Evolutionary conservation across 164 flowering plant genomes (phyloP), one percentile per base, ranked within the genome.

Genomic region (Magnolia sinica): DNA sequence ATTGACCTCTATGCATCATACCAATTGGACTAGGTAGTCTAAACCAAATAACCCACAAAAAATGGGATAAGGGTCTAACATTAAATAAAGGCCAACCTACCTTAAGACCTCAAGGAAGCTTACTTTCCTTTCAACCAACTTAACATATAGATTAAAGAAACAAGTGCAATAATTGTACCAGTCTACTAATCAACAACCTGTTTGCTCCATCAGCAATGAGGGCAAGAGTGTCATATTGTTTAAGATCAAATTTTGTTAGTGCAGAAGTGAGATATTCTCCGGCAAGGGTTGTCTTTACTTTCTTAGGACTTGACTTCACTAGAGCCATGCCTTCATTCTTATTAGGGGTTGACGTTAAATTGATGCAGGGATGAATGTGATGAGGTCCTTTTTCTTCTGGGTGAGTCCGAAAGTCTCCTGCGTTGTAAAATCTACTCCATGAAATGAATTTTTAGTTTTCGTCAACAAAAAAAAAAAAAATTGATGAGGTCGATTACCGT

Each of bases 231-330:
- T 94, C 98, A 83, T 87, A 89, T 67, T 91, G 98, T 5, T 94
- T 98, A 61, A 97, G 97, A 86, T 94, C 97, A 82, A 96, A 96
- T 65, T 91, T 98, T 85, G 88, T 92, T 68, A 94, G 77, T 7
- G 99, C 96, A 73, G 99, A 83, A 68, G 99, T 94, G 45, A 96
- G 91, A 81, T 96, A 96, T 82, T 96, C 99, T 74, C 99, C 98
- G 1, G 99, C 98, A 18, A 98, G 97, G 52, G 99, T 94, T 45
- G 90, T 84, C 85, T 96, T 96, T 23, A 87, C 83, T 83, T 84
- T 89, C 71, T 94, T 97, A 76, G 80, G 55, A 78, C 89, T 87
- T 50, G 96, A 76, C 84, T 94, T 96, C 50, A 91, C 91, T 82
- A 96, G 77, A 67, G 97, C 84, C 51, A 89, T 65, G 63, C 83